A percentile compares a stretch with the other conserved stretches of the same genome.
Evolutionary conservation across 2,329 filamentous ascomycete genomes (phyloP).

Genomic region (Ophiocordyceps camponoti-rufipedis): DNA sequence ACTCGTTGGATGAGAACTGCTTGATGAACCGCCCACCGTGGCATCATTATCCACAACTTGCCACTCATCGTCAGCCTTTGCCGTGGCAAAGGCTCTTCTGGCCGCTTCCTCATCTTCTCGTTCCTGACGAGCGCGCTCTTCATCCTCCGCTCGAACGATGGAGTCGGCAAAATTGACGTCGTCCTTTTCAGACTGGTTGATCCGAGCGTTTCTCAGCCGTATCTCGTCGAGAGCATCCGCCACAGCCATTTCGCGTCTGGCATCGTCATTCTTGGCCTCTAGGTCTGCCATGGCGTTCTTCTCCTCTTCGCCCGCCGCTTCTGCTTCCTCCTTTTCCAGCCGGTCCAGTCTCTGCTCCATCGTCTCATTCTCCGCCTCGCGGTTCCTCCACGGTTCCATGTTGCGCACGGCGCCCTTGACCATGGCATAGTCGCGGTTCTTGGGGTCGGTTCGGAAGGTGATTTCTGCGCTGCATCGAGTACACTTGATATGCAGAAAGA

Average conservation of each 20-base stretch:
- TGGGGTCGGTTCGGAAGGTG: slow-evolving; percentile 86
- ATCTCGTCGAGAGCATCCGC: slow-evolving; percentile 95
- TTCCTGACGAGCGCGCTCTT: slow-evolving; percentile 48
- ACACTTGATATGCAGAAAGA: slow-evolving; percentile 68
- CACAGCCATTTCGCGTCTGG: slow-evolving; percentile 88
- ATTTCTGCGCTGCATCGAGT: slow-evolving; percentile 76
- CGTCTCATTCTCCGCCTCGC: slow-evolving; percentile 50
- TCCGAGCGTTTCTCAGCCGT: slow-evolving; percentile 71
- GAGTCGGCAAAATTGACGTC: slow-evolving; percentile 41
- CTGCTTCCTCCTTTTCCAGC: slow-evolving; percentile 56
- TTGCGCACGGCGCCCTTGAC: slow-evolving; percentile 77
- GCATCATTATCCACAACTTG: slow-evolving; percentile 31
- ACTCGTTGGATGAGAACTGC: background rate
- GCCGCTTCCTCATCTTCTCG: slow-evolving; percentile 72
- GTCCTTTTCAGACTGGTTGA: slow-evolving; percentile 58
- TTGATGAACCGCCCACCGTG: background rate
- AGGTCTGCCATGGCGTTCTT: slow-evolving; percentile 88
- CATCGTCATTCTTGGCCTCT: slow-evolving; percentile 84
- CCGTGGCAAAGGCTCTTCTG: slow-evolving; percentile 51
- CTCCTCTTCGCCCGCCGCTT: slow-evolving; percentile 47
- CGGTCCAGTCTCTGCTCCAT: slow-evolving; percentile 76
- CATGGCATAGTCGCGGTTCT: slow-evolving; percentile 77
- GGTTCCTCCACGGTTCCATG: slow-evolving; percentile 73
- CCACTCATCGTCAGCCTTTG: slow-evolving; percentile 10
- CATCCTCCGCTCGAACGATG: slow-evolving; percentile 34